Percentiles rank a stretch among this genome's conserved stretches.
Evolutionary conservation across 164 flowering plant species (phyloP).

Genomic region (Magnolia sinica): DNA sequence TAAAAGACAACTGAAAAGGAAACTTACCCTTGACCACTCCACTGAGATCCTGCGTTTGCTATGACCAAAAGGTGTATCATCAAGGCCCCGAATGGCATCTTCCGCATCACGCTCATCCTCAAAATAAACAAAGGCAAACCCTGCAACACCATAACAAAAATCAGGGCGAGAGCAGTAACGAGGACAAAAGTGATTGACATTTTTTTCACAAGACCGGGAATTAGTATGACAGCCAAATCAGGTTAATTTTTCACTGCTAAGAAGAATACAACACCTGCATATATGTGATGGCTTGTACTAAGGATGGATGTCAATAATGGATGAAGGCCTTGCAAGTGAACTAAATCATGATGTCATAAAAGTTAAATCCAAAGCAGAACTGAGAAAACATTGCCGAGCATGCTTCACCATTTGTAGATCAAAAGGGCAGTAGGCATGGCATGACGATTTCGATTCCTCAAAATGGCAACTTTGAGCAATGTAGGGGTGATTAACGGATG

Average conservation of each 20-base stretch:
- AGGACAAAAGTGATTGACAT: slow-evolving; percentile 5
- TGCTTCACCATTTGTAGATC: slow-evolving; percentile 74
- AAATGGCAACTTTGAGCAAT: slow-evolving; percentile 50
- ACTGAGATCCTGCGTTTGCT: slow-evolving; percentile 75
- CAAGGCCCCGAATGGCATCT: slow-evolving; percentile 80
- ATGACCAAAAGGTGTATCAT: slow-evolving; percentile 71
- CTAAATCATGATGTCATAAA: slow-evolving; percentile 53
- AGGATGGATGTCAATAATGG: slow-evolving; percentile 53
- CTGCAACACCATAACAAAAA: slow-evolving; percentile 34
- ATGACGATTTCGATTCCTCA: slow-evolving; percentile 48
- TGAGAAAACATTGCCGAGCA: slow-evolving; percentile 61
- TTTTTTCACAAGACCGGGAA: background rate
- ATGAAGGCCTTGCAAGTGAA: slow-evolving; percentile 66
- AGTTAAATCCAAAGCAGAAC: slow-evolving; percentile 47
- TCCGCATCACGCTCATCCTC: slow-evolving; percentile 93
- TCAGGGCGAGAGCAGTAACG: background rate
- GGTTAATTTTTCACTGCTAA: slow-evolving; percentile 20
- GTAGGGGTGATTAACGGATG: slow-evolving; percentile 47
- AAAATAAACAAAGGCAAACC: slow-evolving; percentile 95
- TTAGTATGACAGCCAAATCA: slow-evolving; percentile 28
- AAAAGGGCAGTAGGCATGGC: slow-evolving; percentile 59
- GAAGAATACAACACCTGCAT: slow-evolving; percentile 81
- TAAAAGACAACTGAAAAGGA: background rate
- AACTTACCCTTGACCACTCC: slow-evolving; percentile 84
- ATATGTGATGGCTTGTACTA: slow-evolving; percentile 57